Percentiles rank a stretch among this genome's conserved stretches.
Conservation (phyloP, 495 filamentous ascomycete species). For the Apiosordaria backusii region DNA sequence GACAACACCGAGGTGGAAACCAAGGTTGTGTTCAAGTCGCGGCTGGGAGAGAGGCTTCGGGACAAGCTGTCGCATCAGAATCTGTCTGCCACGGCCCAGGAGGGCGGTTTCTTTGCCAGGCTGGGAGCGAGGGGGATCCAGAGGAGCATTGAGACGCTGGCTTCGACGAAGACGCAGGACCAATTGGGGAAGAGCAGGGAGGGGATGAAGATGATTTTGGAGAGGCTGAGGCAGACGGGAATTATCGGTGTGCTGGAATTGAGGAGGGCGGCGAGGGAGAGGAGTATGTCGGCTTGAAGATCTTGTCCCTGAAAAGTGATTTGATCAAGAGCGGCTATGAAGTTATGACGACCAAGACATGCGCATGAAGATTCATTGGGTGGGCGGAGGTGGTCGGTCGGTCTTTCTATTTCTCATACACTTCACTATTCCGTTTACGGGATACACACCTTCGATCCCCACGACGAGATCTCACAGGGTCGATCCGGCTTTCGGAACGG, state of each 20-base stretch:
- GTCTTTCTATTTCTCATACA: background rate
- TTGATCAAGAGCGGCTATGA: background rate
- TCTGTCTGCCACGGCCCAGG: slow-evolving; percentile 22
- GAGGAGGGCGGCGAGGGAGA: slow-evolving; percentile 52
- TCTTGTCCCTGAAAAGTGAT: background rate
- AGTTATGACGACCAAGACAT: background rate
- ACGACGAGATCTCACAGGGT: too few species aligned
- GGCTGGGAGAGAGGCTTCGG: slow-evolving; percentile 69
- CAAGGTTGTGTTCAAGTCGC: slow-evolving; percentile 78
- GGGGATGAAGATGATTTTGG: slow-evolving; percentile 92
- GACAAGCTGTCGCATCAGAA: slow-evolving; percentile 38
- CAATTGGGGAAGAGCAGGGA: slow-evolving; percentile 84
- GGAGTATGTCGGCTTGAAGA: slow-evolving; percentile 22
- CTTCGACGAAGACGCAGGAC: slow-evolving; percentile 74
- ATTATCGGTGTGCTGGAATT: slow-evolving; percentile 86
- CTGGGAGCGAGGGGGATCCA: slow-evolving; percentile 82
- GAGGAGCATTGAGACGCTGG: slow-evolving; percentile 84
- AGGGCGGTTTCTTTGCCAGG: slow-evolving; percentile 40
- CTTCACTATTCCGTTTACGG: background rate
- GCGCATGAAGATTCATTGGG: background rate
- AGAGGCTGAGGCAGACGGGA: slow-evolving; percentile 70
- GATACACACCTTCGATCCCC: background rate
- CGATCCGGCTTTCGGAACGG: background rate
- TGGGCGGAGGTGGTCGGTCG: background rate
- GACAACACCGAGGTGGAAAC: slow-evolving; percentile 80